phyloP scores from a whole-genome alignment of 192 early-diverging fungal genomes.

The Backusella psychrophila region DNA sequence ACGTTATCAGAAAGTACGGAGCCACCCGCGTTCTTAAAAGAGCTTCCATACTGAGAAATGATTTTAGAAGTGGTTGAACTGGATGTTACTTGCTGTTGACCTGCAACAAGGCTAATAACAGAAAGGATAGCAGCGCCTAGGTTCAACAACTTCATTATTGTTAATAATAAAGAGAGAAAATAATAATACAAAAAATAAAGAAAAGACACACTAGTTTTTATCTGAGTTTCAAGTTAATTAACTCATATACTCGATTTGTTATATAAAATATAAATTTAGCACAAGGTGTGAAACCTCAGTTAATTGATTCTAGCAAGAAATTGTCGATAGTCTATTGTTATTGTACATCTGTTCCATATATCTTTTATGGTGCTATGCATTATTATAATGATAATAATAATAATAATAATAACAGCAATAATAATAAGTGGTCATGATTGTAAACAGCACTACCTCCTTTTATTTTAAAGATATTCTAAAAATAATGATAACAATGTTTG shows the following conservation, averaged over 20 bases:
- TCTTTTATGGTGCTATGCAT: too few species aligned
- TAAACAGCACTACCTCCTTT: slow-evolving; percentile 3
- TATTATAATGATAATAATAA: too few species aligned
- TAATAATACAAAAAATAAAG: background rate
- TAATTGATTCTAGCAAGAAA: background rate
- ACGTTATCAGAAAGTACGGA: slow-evolving; percentile 25
- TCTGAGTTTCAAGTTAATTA: slow-evolving; percentile 6
- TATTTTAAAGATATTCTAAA: slow-evolving; percentile 7
- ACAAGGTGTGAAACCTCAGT: background rate
- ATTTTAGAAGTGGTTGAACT: background rate
- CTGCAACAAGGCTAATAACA: background rate
- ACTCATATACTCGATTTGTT: background rate
- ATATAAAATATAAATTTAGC: slow-evolving; percentile 5
- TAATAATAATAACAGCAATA: background rate
- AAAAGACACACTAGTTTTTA: background rate
- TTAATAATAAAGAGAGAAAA: background rate
- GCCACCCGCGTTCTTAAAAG: slow-evolving; percentile 25
- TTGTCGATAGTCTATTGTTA: background rate
- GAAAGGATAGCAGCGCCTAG: background rate
- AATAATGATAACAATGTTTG: background rate
- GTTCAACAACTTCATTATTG: background rate
- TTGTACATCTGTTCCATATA: too few species aligned
- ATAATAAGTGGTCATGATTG: background rate
- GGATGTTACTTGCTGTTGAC: slow-evolving; percentile 1
- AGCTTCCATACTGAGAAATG: slow-evolving; percentile 13